Evolutionary conservation across 2,329 filamentous ascomycete species (phyloP).

Genomic region (Onygena corvina): DNA sequence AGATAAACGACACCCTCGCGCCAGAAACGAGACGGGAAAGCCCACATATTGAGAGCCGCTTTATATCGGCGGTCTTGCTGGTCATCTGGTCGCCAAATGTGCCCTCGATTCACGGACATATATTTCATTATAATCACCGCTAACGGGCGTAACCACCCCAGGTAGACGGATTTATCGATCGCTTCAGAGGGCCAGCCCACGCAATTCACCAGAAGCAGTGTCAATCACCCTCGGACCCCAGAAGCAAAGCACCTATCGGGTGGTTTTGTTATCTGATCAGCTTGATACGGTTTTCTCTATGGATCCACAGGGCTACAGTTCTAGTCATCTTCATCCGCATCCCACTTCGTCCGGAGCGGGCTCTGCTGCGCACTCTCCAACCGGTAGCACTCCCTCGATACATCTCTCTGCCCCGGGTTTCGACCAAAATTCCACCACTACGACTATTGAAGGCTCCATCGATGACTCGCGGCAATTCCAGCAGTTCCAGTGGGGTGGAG

Average conservation of each 20-base stretch:
- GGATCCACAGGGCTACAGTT: slow-evolving; percentile 2
- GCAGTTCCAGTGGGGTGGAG: background rate
- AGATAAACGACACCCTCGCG: background rate
- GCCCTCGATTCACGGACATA: background rate
- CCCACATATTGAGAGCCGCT: background rate
- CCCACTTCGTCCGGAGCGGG: background rate
- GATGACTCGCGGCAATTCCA: background rate
- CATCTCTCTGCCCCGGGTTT: background rate
- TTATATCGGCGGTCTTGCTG: background rate
- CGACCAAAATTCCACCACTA: background rate
- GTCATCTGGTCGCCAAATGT: background rate
- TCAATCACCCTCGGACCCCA: background rate
- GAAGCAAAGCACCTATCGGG: slow-evolving; percentile 2
- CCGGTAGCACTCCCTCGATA: background rate
- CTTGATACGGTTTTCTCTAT: slow-evolving; percentile 3
- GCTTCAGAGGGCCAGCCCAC: background rate
- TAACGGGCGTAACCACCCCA: slow-evolving; percentile 5
- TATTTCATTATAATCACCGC: background rate
- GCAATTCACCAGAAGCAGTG: background rate
- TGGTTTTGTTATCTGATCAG: background rate
- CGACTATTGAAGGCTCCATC: background rate
- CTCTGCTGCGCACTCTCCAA: background rate
- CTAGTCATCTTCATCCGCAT: slow-evolving; percentile 2
- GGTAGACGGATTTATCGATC: slow-evolving; percentile 1
- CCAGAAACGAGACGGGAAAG: background rate